Evolutionary conservation across 2,329 filamentous ascomycete species (phyloP).

Genomic region (Phaeosphaeria sp.): DNA sequence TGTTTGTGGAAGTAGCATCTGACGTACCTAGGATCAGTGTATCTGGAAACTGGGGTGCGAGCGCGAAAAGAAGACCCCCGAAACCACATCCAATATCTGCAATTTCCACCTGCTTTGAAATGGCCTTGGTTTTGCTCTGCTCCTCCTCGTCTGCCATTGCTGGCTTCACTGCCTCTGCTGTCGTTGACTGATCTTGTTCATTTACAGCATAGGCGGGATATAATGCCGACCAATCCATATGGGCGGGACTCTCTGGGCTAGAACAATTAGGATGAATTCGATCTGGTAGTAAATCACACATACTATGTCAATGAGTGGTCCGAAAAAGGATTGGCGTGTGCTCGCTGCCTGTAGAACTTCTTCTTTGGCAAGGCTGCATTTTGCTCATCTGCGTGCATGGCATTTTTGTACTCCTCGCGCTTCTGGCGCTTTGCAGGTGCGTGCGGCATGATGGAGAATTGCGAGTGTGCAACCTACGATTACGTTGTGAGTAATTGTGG

Average conservation of each 20-base stretch:
- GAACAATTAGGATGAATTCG: constrained; percentile 18
- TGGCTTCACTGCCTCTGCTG: constrained; percentile 22
- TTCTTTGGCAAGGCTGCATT: constrained; percentile 79
- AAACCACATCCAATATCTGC: constrained; percentile 98
- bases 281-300: neutral
- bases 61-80: constrained; percentile 85
- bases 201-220: constrained; percentile 72
- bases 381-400: constrained; percentile 44
- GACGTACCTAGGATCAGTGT: constrained; percentile 79
- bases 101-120: constrained; percentile 80
- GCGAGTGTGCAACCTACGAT: too few species aligned
- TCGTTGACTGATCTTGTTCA: constrained; percentile 24
- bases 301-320: constrained; percentile 92
- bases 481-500: neutral
- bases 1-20: neutral
- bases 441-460: constrained; percentile 33
- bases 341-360: constrained; percentile 94
- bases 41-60: constrained; percentile 81
- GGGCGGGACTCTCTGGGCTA: constrained; percentile 77
- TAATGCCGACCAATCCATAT: constrained; percentile 90
- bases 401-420: constrained; percentile 55
- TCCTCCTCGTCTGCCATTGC: constrained; percentile 23
- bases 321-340: constrained; percentile 97
- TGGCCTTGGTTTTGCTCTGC: constrained; percentile 25
- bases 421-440: constrained; percentile 51